phyloP scores from a whole-genome alignment of 1,284 basidiomycete species.

The Mycena citricolor region DNA sequence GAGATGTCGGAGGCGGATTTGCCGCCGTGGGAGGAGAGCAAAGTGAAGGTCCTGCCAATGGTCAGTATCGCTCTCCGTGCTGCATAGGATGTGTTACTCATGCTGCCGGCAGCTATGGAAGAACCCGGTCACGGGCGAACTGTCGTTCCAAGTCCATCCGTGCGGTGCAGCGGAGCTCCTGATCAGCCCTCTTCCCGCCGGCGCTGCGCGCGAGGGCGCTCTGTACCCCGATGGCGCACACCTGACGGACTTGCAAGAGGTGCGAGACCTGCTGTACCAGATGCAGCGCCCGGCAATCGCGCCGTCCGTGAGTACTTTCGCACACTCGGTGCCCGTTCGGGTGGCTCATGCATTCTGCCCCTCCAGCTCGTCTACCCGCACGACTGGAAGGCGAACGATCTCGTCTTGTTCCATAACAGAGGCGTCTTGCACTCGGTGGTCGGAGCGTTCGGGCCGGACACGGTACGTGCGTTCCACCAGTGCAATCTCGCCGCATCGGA shows the following conservation, averaged over 20 bases:
- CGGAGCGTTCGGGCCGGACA: constrained; percentile 70
- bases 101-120: constrained; percentile 65
- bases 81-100: no score
- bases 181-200: constrained; percentile 62
- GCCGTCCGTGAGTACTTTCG: constrained; percentile 45
- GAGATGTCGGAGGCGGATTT: constrained; percentile 67
- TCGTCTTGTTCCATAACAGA: constrained; percentile 73
- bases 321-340: no score
- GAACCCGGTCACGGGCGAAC: constrained; percentile 73
- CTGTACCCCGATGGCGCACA: constrained; percentile 77
- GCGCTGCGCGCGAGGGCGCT: constrained; percentile 48
- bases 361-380: constrained; percentile 59
- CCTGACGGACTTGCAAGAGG: constrained; percentile 66
- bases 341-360: background rate
- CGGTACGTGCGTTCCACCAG: constrained; percentile 79
- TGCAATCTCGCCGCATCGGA: constrained; percentile 80
- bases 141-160: constrained; percentile 80
- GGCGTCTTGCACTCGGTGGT: constrained; percentile 79
- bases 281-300: constrained; percentile 83
- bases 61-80: constrained; percentile 28
- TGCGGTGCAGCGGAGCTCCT: constrained; percentile 59
- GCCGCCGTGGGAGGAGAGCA: constrained; percentile 71
- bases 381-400: constrained; percentile 60
- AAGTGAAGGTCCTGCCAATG: constrained; percentile 66
- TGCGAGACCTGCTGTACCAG: constrained; percentile 71